phyloP scores from a whole-genome alignment of 2,329 filamentous ascomycete genomes.

The Fusarium chaquense region DNA sequence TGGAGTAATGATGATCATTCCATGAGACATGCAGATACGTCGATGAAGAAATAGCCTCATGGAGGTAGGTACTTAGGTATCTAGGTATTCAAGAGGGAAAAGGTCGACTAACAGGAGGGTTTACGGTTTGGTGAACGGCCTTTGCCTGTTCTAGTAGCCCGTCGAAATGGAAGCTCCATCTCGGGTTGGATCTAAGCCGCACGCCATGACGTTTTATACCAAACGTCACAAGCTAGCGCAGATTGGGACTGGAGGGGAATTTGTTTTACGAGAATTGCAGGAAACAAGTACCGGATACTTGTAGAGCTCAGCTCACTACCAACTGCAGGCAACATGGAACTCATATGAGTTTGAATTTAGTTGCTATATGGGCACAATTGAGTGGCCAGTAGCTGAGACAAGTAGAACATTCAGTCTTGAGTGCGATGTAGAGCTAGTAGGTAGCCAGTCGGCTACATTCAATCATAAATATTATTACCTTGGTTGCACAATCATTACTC shows the following conservation, averaged over 20 bases:
- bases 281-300: slow-evolving; percentile 32
- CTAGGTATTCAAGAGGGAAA: not conserved
- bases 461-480: not conserved
- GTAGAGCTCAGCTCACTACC: not conserved
- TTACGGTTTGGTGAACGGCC: slow-evolving; percentile 2
- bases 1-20: not conserved
- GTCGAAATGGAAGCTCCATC: slow-evolving; percentile 24
- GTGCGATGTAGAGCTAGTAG: not conserved
- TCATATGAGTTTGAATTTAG: not conserved
- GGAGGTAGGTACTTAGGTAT: too few species aligned
- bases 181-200: slow-evolving; percentile 39
- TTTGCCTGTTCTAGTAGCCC: slow-evolving; percentile 27
- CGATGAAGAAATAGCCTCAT: not conserved
- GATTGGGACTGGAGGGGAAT: slow-evolving; percentile 7
- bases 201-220: slow-evolving; percentile 40
- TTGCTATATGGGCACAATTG: not conserved
- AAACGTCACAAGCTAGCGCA: slow-evolving; percentile 27
- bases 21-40: not conserved
- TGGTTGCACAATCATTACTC: slow-evolving; percentile 1
- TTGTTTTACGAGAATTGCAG: slow-evolving; percentile 43
- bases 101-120: not conserved
- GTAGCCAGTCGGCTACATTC: not conserved
- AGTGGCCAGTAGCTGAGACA: too few species aligned
- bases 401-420: not conserved
- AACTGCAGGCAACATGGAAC: not conserved